A percentile compares a stretch with the other conserved stretches of the same genome.
phyloP scores from a whole-genome alignment of 495 filamentous ascomycete genomes.

The Jackrogersella minutella region DNA sequence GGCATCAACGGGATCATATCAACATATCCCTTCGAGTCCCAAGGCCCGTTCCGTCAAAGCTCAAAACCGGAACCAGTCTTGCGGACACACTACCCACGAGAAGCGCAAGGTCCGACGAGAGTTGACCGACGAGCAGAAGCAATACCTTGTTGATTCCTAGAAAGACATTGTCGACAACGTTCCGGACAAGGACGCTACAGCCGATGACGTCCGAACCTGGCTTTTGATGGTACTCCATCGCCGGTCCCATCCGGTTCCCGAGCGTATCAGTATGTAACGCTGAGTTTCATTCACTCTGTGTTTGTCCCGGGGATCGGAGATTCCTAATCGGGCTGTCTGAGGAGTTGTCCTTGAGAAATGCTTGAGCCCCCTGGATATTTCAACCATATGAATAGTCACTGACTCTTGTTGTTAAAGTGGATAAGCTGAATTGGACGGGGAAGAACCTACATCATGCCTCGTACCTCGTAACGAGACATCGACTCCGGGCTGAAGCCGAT shows the following conservation, averaged over 20 bases:
- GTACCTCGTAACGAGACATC: conserved; percentile 32
- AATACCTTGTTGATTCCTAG: conserved; percentile 37
- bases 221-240: conserved; percentile 37
- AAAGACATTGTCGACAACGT: conserved; percentile 32
- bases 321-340: neutral
- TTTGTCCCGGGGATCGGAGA: neutral
- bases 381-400: neutral
- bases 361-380: too few species aligned
- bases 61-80: conserved; percentile 17
- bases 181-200: conserved; percentile 29
- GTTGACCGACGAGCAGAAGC: conserved; percentile 29
- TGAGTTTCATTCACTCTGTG: neutral
- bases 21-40: neutral
- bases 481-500: conserved; percentile 35
- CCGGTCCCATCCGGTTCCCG: conserved; percentile 37
- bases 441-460: conserved; percentile 37
- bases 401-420: neutral
- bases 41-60: neutral
- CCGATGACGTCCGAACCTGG: conserved; percentile 36
- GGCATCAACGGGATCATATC: neutral
- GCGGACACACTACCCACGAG: conserved; percentile 22
- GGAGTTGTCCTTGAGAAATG: neutral
- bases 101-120: conserved; percentile 11
- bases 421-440: conserved; percentile 32
- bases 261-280: conserved; percentile 18